Base-by-base conservation (phyloP, 2,329 filamentous ascomycete species). In the Aspergillus sp. region DNA sequence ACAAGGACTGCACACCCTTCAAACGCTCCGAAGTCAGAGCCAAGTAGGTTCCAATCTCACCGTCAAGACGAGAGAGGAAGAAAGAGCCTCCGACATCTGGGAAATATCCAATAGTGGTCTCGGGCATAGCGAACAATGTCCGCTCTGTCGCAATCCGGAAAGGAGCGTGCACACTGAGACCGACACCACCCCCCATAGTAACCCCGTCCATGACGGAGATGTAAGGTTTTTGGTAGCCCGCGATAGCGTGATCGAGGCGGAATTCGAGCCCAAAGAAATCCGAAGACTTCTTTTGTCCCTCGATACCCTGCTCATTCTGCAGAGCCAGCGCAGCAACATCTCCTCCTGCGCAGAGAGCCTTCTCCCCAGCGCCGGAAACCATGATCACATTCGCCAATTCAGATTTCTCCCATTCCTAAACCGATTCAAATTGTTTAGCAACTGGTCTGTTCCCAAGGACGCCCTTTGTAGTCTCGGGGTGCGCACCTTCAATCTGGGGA, bases 91-190 rank as follows among this genome's bases (percentile, higher is more conserved):
- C 93, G 43, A 98, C 93, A 63, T 98, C 94, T 5, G 94, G 93
- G 78, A 98, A 98, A 77, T 97, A 96, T 35, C 93, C 93, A 63
- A 98, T 98, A 7, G 83, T 95, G 3, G 93, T 98, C 74, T 98
- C 93, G 25, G 93, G 93, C 93, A 98, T 98, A 58, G 94, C 90
- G 62, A 98, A 97, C 43, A 95, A 73, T 5, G 93, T 98, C 64
- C 85, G 86, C 72, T 98, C 93, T 2, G 93, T 98, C 33, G 93
- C 93, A 64, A 98, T 95, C 51, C 93, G 81, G 78, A 98, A 91
- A 3, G 93, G 94, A 2, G 93, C 91, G 70, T 98, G 94, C 45
- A 95, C 81, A 68, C 88, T 94, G 48, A 98, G 80, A 5, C 93
- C 93, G 46, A 97, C 93, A 56, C 93, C 93, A 48, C 93, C 93